Percentiles rank a stretch among this genome's conserved stretches.
Evolutionary conservation across 192 early-diverging fungal species (phyloP).

Genomic region (Cladochytrium replicatum): DNA sequence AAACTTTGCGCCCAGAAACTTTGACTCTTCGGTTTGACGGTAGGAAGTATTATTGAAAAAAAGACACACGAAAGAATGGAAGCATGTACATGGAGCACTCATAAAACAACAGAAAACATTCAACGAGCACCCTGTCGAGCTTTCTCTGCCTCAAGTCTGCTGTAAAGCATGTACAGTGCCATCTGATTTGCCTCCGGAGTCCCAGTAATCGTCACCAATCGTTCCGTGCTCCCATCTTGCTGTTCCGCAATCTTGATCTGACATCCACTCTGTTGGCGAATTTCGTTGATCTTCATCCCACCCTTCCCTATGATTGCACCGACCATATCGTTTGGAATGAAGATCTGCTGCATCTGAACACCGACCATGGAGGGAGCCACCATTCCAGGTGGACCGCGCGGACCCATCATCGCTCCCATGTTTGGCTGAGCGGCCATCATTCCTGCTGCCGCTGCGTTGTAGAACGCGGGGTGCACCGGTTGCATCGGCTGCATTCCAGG

Average conservation of each 20-base stretch:
- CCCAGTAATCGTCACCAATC: constrained; percentile 88
- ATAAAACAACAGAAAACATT: no score
- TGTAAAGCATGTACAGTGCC: constrained; percentile 85
- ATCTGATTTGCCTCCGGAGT: constrained; percentile 76
- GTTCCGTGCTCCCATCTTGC: constrained; percentile 68
- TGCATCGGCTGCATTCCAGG: no score
- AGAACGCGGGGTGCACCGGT: no score
- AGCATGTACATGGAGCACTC: no score
- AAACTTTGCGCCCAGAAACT: no score
- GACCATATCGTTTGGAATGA: constrained; percentile 90
- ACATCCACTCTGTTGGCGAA: constrained; percentile 29
- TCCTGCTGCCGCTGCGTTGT: no score
- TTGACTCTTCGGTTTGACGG: no score
- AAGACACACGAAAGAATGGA: no score
- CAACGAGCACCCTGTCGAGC: no score
- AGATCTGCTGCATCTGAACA: constrained; percentile 67
- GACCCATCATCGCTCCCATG: no score
- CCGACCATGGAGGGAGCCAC: constrained; percentile 7
- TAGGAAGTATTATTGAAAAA: no score
- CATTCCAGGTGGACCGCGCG: background rate
- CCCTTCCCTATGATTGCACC: constrained; percentile 96
- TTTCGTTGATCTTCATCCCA: constrained; percentile 50
- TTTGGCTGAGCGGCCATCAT: no score
- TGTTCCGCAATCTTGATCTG: constrained; percentile 83
- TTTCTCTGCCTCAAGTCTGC: constrained; percentile 79